These are phyloP conservation scores for Draba incana DNA, from an alignment of 345 rosid species.

Conservation along the genomic window DNA sequence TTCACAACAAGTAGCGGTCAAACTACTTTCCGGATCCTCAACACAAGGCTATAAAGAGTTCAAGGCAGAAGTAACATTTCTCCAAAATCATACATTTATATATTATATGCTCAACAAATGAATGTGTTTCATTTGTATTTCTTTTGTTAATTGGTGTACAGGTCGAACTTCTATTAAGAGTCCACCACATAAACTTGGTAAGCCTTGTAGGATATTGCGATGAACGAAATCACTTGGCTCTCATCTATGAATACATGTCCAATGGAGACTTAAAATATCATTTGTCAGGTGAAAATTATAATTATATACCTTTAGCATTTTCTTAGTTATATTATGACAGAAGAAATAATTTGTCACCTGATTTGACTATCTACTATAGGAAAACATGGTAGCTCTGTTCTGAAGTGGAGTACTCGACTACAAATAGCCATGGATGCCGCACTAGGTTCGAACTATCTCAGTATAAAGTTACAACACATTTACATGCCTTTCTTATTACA, in stretches of 20 bases:
- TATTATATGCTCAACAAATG: not conserved
- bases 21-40: conserved; percentile 10
- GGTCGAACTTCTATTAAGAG: conserved; percentile 41
- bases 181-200: conserved; percentile 45
- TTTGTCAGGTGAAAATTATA: conserved; percentile 18
- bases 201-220: conserved; percentile 40
- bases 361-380: not conserved
- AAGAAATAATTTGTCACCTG: not conserved
- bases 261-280: conserved; percentile 6
- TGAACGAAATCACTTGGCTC: conserved; percentile 34
- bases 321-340: not conserved
- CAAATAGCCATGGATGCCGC: conserved; percentile 46
- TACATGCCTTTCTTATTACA: not conserved
- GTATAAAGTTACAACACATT: not conserved
- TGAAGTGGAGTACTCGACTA: conserved; percentile 44
- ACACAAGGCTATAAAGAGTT: conserved; percentile 2
- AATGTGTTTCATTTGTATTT: not conserved
- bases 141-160: not conserved
- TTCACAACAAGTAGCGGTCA: conserved; percentile 12
- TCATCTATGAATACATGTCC: conserved; percentile 47
- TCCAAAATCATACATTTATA: not conserved
- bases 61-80: conserved; percentile 12
- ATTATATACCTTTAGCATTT: not conserved
- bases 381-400: not conserved
- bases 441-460: conserved; percentile 38